A percentile compares a stretch with the other conserved stretches of the same genome.
Evolutionary conservation across 2,329 filamentous ascomycete genomes (phyloP).

Genomic region (Sporothrix globosa): DNA sequence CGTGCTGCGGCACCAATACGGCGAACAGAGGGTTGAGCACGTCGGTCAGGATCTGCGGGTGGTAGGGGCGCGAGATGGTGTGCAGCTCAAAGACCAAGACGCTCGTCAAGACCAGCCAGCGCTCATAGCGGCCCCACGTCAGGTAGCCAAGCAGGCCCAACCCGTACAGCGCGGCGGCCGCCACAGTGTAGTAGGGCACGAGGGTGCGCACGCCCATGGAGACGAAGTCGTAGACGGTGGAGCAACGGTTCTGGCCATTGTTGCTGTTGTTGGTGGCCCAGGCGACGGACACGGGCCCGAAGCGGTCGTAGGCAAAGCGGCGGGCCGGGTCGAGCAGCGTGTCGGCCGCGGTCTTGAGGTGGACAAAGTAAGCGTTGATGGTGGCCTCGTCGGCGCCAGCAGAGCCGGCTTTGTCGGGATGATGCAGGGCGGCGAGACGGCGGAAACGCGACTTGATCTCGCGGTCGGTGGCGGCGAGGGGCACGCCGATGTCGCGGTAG

Average conservation of each 20-base stretch:
- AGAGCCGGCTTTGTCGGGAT: constrained; percentile 76
- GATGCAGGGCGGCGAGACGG: constrained; percentile 68
- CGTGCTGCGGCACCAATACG: constrained; percentile 48
- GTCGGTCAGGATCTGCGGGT: constrained; percentile 48
- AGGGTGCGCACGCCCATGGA: constrained; percentile 62
- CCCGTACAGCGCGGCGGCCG: constrained; percentile 61
- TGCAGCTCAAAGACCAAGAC: constrained; percentile 62
- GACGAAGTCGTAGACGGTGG: constrained; percentile 73
- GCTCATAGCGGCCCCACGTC: constrained; percentile 67
- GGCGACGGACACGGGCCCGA: constrained; percentile 70
- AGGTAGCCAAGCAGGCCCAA: constrained; percentile 69
- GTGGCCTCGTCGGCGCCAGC: constrained; percentile 42
- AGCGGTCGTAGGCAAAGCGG: constrained; percentile 87
- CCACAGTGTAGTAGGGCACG: constrained; percentile 63
- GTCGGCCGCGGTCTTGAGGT: constrained; percentile 81
- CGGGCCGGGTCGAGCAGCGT: constrained; percentile 74
- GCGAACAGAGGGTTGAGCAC: constrained; percentile 44
- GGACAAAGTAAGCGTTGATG: constrained; percentile 67
- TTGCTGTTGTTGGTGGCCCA: constrained; percentile 54
- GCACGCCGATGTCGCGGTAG: constrained; percentile 75
- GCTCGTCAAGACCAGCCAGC: constrained; percentile 61
- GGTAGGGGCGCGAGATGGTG: constrained; percentile 57
- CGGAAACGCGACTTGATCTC: constrained; percentile 85
- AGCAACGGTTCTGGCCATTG: constrained; percentile 50
- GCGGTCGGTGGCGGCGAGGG: constrained; percentile 69